These are phyloP conservation scores for Drechslerella stenobrocha DNA, from an alignment of 2,329 filamentous ascomycete genomes.

Conservation along the genomic window DNA sequence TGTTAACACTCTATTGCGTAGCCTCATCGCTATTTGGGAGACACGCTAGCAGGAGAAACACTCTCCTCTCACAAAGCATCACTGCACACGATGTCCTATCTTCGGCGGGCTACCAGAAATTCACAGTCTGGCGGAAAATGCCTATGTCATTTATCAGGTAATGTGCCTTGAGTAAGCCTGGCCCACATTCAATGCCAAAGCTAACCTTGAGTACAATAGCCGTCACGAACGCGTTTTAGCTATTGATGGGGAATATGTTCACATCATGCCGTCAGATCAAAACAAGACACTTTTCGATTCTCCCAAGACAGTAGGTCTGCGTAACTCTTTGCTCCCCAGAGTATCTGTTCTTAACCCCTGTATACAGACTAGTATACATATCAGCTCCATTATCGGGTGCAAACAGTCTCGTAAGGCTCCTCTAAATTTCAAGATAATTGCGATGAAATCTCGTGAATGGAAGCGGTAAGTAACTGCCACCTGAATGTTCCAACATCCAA, in stretches of 20 bases:
- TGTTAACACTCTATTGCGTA: constrained; percentile 5
- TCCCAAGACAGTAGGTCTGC: constrained; percentile 64
- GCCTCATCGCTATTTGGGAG: constrained; percentile 40
- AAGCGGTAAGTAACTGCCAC: constrained; percentile 48
- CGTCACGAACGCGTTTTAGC: constrained; percentile 70
- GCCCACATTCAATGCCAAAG: constrained; percentile 59
- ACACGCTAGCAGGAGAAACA: constrained; percentile 23
- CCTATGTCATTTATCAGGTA: constrained; percentile 71
- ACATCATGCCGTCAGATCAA: constrained; percentile 73
- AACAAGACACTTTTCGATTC: constrained; percentile 68
- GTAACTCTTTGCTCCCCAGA: too few relatives aligned
- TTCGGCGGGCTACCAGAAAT: constrained; percentile 66
- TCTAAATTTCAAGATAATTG: constrained; percentile 69
- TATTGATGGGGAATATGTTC: constrained; percentile 83
- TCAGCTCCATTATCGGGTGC: constrained; percentile 78
- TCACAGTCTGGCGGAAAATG: constrained; percentile 79
- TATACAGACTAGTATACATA: constrained; percentile 74
- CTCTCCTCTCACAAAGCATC: constrained; percentile 33
- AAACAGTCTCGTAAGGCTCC: constrained; percentile 80
- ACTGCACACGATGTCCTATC: constrained; percentile 49
- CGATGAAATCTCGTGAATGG: constrained; percentile 50
- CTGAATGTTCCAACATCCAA: too few relatives aligned
- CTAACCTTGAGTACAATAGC: constrained; percentile 17
- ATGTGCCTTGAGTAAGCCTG: background rate
- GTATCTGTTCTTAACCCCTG: too few relatives aligned